Evolutionary conservation across 2,329 filamentous ascomycete species (phyloP), one percentile per base, ranked within the genome.

Genomic region (Colletotrichum sp.): DNA sequence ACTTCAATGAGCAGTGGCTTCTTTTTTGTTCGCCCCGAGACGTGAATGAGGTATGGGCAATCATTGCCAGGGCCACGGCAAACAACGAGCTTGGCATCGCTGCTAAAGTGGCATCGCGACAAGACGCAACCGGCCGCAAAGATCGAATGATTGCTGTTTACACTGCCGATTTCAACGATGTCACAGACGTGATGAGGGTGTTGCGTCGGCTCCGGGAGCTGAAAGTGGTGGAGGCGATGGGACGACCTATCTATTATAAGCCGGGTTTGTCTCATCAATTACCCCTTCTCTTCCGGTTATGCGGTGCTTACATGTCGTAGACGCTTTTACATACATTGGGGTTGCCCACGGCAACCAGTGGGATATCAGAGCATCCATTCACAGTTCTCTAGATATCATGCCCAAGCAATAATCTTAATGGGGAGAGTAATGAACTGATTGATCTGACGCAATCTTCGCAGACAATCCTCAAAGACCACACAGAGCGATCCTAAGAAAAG

Each of bases 111-210:
- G 91, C 93, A 1, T 91, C 94, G 2, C 85, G 87, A 62, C 82
- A 89, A 12, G 85, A 84, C 8, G 83, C 83, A 1, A 83, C 85
- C n/a, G 81, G 84, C 8, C 80, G 84, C 28, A 87, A 83, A 58
- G 83, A 85, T 24, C 88, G 92, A 24, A 84, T 97, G 56, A 91
- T 97, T 30, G 96, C 94, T 78, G 87, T 97, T 9, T 97, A 97
- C 83, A 97, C 95, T 7, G 86, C 87, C 56, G 92, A 98, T 82
- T 97, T 96, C 81, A 86, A 86, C 32, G 92, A 97, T 80, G 88
- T 85, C 67, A 85, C 88, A 6, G 95, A 97, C 81, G 90, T 97
- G 8, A 88, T 87, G 32, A 89, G 94, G 58, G 94, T 97, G 6
- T 85, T 96, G 52, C 81, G 87, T 73, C 89, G 87, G 78, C 83